Conservation (phyloP, 2,329 filamentous ascomycete species). For the Aspergillus sp. region DNA sequence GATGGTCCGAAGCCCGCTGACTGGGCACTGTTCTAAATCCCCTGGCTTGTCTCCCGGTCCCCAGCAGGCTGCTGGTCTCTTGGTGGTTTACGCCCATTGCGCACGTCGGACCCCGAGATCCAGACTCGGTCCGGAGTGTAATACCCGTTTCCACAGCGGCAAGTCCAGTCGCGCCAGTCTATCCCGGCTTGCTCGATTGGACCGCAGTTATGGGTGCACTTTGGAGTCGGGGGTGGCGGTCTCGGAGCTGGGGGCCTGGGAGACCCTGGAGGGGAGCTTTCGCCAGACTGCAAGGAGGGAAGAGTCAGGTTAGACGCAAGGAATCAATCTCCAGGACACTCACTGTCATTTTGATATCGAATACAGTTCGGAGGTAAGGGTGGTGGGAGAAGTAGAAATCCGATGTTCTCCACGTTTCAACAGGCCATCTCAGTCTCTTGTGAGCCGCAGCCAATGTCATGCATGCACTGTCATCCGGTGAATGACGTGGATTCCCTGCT, state of each 20-base stretch:
- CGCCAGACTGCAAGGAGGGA: not conserved
- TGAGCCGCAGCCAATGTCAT: not conserved
- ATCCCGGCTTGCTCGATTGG: not conserved
- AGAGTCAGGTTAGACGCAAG: too few relatives aligned
- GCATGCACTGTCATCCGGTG: not conserved
- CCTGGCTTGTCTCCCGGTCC: too few relatives aligned
- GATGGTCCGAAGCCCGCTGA: too few relatives aligned
- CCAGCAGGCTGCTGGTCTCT: not conserved
- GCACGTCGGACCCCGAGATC: not conserved
- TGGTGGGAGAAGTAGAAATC: not conserved
- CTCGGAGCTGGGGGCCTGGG: not conserved
- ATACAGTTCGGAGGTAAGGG: not conserved
- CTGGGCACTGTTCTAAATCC: too few relatives aligned
- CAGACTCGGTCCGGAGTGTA: not conserved
- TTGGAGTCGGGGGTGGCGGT: not conserved
- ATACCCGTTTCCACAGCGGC: not conserved
- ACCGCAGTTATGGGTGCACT: not conserved
- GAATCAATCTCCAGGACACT: too few relatives aligned
- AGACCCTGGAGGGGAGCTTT: not conserved
- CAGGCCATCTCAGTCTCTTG: not conserved
- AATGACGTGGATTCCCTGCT: not conserved
- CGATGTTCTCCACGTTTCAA: not conserved
- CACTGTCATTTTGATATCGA: too few relatives aligned
- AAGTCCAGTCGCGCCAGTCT: not conserved
- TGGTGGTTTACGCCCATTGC: not conserved